Percentiles rank a stretch among this genome's conserved stretches.
These are phyloP conservation scores for Lolium rigidum DNA, from an alignment of 176 grass and related monocot genomes.

Conservation along the genomic window DNA sequence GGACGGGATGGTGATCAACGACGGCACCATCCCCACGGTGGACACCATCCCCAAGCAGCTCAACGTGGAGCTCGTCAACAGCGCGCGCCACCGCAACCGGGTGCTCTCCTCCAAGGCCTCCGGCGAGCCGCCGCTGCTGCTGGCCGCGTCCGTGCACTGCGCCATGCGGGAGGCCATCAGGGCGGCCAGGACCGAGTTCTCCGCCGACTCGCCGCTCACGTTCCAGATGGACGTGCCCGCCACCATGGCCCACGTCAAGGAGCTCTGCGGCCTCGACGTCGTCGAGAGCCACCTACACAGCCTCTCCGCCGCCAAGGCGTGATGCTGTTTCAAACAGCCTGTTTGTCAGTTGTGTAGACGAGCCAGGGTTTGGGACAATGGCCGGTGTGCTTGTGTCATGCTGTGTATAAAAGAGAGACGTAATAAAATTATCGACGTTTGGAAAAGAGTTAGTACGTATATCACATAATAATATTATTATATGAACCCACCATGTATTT, in stretches of 20 bases:
- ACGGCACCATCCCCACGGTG: slow-evolving; percentile 77
- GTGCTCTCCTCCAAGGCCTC: slow-evolving; percentile 50
- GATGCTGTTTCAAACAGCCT: no score
- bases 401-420: background rate
- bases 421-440: background rate
- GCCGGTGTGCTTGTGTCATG: background rate
- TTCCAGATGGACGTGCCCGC: slow-evolving; percentile 85
- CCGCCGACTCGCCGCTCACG: no score
- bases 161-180: no score
- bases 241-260: slow-evolving; percentile 85
- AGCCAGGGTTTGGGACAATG: background rate
- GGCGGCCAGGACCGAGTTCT: no score
- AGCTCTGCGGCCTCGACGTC: slow-evolving; percentile 86
- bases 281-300: slow-evolving; percentile 81
- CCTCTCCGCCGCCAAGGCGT: background rate
- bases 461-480: no score
- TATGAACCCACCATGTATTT: no score
- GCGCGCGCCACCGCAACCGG: slow-evolving; percentile 57
- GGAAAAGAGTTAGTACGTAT: no score
- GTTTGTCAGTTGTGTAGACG: background rate
- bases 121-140: no score
- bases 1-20: slow-evolving; percentile 66
- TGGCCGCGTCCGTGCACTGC: no score
- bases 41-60: slow-evolving; percentile 86
- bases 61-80: slow-evolving; percentile 77